A percentile compares a stretch with the other conserved stretches of the same genome.
These are phyloP conservation scores for Meira nashicola DNA, from an alignment of 1,284 basidiomycete genomes.

Conservation along the genomic window DNA sequence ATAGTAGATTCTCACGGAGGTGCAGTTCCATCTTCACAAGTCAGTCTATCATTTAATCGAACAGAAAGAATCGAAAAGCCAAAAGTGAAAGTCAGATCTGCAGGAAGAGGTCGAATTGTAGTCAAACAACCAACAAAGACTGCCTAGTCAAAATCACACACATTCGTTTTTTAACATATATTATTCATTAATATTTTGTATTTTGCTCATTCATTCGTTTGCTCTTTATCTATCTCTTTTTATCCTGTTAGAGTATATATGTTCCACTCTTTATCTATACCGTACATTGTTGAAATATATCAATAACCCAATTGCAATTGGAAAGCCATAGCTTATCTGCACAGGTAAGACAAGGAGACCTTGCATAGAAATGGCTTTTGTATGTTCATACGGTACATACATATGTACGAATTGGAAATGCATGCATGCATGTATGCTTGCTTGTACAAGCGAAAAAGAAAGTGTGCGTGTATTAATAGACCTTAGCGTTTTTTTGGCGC, in stretches of 20 bases:
- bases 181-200: neutral
- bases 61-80: conserved; percentile 4
- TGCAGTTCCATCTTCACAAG: conserved; percentile 1
- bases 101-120: conserved; percentile 8
- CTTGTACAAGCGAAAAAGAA: too few relatives aligned
- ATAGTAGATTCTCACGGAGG: neutral
- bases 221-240: neutral
- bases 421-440: too few relatives aligned
- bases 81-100: neutral
- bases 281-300: too few relatives aligned
- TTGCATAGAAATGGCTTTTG: too few relatives aligned
- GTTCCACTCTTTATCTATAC: too few relatives aligned
- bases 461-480: too few relatives aligned
- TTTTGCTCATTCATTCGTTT: neutral
- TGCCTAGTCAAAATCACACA: neutral
- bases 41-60: neutral
- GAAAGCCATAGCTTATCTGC: too few relatives aligned
- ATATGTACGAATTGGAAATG: too few relatives aligned
- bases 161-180: neutral
- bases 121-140: neutral
- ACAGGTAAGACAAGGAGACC: too few relatives aligned
- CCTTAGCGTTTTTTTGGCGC: too few relatives aligned
- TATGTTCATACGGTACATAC: too few relatives aligned
- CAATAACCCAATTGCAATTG: too few relatives aligned
- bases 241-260: neutral